These are phyloP conservation scores for Pseudozyma pruni DNA, from an alignment of 1,284 basidiomycete genomes.

Conservation along the genomic window DNA sequence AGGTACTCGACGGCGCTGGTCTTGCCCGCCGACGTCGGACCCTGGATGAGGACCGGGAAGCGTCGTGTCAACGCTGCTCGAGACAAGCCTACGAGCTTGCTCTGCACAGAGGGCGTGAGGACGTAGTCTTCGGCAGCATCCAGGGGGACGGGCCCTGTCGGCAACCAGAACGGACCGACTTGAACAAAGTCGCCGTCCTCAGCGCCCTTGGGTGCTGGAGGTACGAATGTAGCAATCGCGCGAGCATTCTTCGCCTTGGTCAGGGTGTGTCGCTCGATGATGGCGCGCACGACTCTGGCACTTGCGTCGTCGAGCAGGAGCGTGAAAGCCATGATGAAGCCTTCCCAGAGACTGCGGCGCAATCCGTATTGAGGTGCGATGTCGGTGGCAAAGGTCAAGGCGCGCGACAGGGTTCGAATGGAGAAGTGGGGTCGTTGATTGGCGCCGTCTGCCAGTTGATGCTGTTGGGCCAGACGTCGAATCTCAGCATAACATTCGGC, in stretches of 20 bases:
- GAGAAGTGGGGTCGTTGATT: constrained; percentile 97
- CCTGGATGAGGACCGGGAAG: constrained; percentile 96
- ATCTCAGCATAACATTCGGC: constrained; percentile 90
- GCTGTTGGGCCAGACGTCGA: constrained; percentile 80
- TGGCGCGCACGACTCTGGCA: constrained; percentile 75
- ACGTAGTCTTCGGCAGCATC: constrained; percentile 81
- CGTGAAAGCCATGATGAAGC: constrained; percentile 95
- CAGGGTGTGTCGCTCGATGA: constrained; percentile 84
- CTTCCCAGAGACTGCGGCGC: constrained; percentile 91
- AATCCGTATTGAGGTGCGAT: constrained; percentile 79
- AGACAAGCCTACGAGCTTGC: constrained; percentile 90
- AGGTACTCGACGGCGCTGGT: constrained; percentile 97
- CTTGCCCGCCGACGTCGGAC: constrained; percentile 96
- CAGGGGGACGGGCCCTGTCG: constrained; percentile 75
- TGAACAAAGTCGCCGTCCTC: constrained; percentile 71
- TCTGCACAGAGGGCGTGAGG: constrained; percentile 94
- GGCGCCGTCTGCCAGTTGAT: constrained; percentile 91
- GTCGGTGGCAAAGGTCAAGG: constrained; percentile 89
- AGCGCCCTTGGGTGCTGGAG: constrained; percentile 45
- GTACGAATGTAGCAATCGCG: constrained; percentile 54
- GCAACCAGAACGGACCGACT: constrained; percentile 90
- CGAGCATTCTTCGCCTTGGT: constrained; percentile 79
- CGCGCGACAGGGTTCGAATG: constrained; percentile 93
- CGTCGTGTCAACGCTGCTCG: constrained; percentile 87
- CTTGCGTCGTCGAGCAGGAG: constrained; percentile 89